A percentile compares a stretch with the other conserved stretches of the same genome.
These are phyloP conservation scores for Suhomyces kilbournensis DNA, from an alignment of 805 yeast species.

Conservation along the genomic window DNA sequence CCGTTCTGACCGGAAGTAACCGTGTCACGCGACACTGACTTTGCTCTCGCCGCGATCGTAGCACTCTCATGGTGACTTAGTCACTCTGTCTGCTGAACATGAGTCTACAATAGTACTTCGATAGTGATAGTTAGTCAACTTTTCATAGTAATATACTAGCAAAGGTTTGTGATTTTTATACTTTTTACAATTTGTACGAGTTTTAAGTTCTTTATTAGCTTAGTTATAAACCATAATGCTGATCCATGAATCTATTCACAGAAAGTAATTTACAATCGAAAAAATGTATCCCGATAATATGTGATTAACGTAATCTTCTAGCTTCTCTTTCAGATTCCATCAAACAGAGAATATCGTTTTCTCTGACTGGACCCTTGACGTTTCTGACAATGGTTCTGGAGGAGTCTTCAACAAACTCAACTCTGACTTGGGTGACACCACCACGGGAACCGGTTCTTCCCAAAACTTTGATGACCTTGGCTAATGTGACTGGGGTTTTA, in stretches of 20 bases:
- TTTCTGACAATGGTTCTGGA: slow-evolving; percentile 95
- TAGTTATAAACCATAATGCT: neutral
- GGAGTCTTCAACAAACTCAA: slow-evolving; percentile 92
- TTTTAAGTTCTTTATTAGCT: neutral
- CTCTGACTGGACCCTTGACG: slow-evolving; percentile 97
- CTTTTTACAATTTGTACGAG: too few species aligned
- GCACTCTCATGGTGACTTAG: too few species aligned
- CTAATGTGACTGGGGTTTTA: slow-evolving; percentile 95
- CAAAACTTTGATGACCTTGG: slow-evolving; percentile 98
- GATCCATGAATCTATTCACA: neutral
- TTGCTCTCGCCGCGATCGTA: neutral
- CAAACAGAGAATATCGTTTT: slow-evolving; percentile 96
- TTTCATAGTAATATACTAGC: too few species aligned
- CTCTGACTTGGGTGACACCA: slow-evolving; percentile 99
- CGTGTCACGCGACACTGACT: neutral
- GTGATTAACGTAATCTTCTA: slow-evolving; percentile 74
- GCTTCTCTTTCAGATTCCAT: slow-evolving; percentile 99
- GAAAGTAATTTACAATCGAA: neutral
- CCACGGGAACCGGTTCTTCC: slow-evolving; percentile 99
- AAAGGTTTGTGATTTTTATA: too few species aligned
- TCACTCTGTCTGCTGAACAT: too few species aligned
- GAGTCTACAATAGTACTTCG: too few species aligned
- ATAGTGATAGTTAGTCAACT: too few species aligned
- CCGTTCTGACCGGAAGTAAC: neutral
- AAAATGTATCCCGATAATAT: neutral